Percentiles rank a stretch among this genome's conserved stretches.
These are phyloP conservation scores for Ceratobasidium sp. DNA, from an alignment of 1,284 basidiomycete genomes.

Conservation along the genomic window DNA sequence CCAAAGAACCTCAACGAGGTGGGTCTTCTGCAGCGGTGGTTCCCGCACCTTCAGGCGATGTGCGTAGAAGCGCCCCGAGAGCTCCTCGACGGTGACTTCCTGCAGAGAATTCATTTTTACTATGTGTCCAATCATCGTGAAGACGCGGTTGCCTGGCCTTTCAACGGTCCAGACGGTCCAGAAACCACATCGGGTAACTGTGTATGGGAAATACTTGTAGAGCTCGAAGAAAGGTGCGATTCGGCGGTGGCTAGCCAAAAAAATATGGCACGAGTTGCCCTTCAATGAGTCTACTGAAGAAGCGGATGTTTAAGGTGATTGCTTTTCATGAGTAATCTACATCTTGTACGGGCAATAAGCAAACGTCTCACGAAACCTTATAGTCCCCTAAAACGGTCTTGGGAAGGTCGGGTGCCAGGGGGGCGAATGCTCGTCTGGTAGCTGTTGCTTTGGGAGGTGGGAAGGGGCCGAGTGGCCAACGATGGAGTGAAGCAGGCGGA, in stretches of 20 bases:
- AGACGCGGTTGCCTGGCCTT: not conserved
- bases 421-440: too few relatives aligned
- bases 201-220: too few relatives aligned
- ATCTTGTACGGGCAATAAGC: too few relatives aligned
- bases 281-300: not conserved
- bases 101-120: not conserved
- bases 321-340: not conserved
- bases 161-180: not conserved
- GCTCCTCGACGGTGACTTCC: not conserved
- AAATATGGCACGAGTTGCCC: not conserved
- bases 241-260: too few relatives aligned
- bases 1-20: not conserved
- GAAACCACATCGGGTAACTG: not conserved
- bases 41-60: not conserved
- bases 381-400: too few relatives aligned
- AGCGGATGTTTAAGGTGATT: not conserved
- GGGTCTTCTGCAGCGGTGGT: not conserved
- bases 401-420: too few relatives aligned
- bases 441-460: too few relatives aligned
- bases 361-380: too few relatives aligned
- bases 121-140: not conserved
- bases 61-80: not conserved
- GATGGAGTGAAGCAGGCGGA: too few relatives aligned
- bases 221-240: too few relatives aligned
- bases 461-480: too few relatives aligned